These are phyloP conservation scores for Ganoderma multipileum DNA, from an alignment of 1,284 basidiomycete genomes.

Conservation along the genomic window DNA sequence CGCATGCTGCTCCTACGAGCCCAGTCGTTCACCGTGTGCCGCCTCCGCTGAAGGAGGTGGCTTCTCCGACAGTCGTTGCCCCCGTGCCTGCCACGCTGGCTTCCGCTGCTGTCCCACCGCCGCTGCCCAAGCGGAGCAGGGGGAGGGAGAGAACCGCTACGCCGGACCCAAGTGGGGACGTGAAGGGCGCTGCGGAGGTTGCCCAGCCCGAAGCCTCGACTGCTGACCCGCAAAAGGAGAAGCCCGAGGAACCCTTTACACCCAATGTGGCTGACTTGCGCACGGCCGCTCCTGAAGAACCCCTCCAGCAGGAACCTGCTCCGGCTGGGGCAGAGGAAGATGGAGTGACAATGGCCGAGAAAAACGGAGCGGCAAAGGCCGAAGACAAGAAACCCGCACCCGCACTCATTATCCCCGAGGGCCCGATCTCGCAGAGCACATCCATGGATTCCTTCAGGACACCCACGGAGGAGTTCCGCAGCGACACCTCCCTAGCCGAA, in stretches of 20 bases:
- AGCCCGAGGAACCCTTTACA: background rate
- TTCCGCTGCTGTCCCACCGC: conserved; percentile 26
- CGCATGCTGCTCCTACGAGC: background rate
- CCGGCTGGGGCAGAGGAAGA: background rate
- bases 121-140: conserved; percentile 34
- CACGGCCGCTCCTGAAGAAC: background rate
- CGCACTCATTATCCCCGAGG: conserved; percentile 11
- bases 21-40: conserved; percentile 21
- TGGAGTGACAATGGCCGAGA: too few species aligned
- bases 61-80: conserved; percentile 11
- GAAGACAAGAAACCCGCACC: conserved; percentile 6
- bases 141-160: conserved; percentile 18
- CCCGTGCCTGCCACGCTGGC: conserved; percentile 28
- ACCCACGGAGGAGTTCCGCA: conserved; percentile 40
- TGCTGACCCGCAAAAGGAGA: background rate
- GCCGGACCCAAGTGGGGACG: conserved; percentile 4
- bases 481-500: conserved; percentile 25
- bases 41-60: conserved; percentile 29
- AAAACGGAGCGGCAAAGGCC: too few species aligned
- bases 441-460: conserved; percentile 41
- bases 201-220: background rate
- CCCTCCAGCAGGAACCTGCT: conserved; percentile 1
- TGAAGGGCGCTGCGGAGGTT: background rate
- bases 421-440: conserved; percentile 28
- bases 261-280: background rate